phyloP scores from a whole-genome alignment of 345 rosid species.

The Carallia pectinifolia region DNA sequence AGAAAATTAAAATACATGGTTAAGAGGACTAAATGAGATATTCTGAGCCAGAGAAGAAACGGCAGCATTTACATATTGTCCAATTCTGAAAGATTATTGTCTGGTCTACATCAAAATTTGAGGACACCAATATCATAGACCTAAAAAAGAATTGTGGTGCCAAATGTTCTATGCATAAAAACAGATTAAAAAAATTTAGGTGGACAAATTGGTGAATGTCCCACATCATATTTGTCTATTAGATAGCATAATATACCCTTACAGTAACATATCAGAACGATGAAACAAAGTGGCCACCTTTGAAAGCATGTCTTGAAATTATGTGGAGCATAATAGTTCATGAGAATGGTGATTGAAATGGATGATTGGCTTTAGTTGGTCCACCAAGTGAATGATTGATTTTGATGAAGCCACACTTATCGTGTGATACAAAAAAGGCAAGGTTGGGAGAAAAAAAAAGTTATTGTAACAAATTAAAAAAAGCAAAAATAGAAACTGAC shows the following conservation, averaged over 20 bases:
- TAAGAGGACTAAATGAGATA: not conserved
- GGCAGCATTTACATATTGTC: too few relatives aligned
- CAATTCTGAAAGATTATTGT: not conserved
- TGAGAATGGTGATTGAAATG: too few relatives aligned
- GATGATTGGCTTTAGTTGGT: too few relatives aligned
- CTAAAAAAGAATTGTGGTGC: too few relatives aligned
- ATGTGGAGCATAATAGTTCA: too few relatives aligned
- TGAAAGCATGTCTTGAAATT: too few relatives aligned
- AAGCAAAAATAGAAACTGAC: constrained; percentile 22
- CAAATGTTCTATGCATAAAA: too few relatives aligned
- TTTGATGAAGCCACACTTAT: too few relatives aligned
- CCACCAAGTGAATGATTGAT: too few relatives aligned
- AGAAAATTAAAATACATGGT: not conserved
- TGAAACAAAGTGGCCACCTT: too few relatives aligned
- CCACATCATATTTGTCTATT: not conserved
- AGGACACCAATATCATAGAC: constrained; percentile 3
- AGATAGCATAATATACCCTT: not conserved
- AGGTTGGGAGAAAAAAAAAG: too few relatives aligned
- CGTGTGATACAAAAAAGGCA: too few relatives aligned
- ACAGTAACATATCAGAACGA: not conserved
- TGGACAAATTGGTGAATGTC: not conserved
- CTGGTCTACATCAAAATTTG: not conserved
- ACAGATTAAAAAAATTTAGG: not conserved
- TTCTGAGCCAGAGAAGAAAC: not conserved
- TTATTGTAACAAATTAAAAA: not conserved